These are phyloP conservation scores for Ambrosia trifida DNA, from an alignment of 129 eudicot genomes.

Conservation along the genomic window DNA sequence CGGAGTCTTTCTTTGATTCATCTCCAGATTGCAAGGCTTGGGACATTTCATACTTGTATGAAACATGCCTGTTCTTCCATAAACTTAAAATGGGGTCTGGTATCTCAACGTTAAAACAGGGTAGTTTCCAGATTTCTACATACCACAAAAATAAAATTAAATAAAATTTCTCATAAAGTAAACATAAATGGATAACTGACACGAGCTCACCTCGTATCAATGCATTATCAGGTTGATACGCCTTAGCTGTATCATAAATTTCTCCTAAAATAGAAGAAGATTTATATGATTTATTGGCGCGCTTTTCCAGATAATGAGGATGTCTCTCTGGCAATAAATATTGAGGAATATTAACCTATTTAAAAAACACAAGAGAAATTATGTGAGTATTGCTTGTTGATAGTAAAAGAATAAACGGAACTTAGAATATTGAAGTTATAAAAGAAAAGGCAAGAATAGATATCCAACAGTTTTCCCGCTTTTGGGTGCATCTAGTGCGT, in stretches of 20 bases:
- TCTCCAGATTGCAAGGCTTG: constrained; percentile 30
- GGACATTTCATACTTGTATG: constrained; percentile 51
- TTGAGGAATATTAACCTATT: constrained; percentile 56
- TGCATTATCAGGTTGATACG: constrained; percentile 24
- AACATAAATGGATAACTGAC: not conserved
- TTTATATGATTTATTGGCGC: constrained; percentile 1
- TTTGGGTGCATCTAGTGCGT: constrained; percentile 92
- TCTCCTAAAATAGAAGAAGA: constrained; percentile 68
- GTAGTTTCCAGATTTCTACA: constrained; percentile 58
- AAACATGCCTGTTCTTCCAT: constrained; percentile 46
- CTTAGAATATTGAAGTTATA: not conserved
- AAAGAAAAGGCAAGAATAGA: not conserved
- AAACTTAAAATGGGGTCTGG: constrained; percentile 31
- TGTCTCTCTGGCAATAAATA: constrained; percentile 34
- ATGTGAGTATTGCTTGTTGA: constrained; percentile 14
- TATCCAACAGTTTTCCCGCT: constrained; percentile 60
- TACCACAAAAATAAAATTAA: constrained; percentile 7
- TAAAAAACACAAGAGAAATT: not conserved
- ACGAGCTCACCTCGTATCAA: constrained; percentile 38
- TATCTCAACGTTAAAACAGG: constrained; percentile 46
- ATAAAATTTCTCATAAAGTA: not conserved
- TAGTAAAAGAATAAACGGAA: not conserved
- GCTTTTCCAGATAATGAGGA: constrained; percentile 67
- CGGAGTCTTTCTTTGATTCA: constrained; percentile 38
- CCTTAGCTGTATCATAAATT: constrained; percentile 46